Conservation (phyloP, 257 asterid species). For the Ilex aquifolium region DNA sequence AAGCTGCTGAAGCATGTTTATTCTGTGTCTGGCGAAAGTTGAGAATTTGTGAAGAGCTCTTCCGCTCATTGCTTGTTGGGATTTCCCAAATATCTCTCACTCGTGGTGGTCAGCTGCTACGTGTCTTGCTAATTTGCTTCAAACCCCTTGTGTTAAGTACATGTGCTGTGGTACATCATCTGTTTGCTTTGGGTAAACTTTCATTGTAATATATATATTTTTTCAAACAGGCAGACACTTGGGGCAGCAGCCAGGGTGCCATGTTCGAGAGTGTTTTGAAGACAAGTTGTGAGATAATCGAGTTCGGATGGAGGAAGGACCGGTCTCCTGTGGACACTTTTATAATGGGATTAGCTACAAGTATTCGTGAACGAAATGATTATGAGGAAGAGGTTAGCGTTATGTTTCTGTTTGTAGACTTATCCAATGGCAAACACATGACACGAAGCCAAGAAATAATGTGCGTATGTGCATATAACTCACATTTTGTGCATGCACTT, state of each 20-base stretch:
- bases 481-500: too few species aligned
- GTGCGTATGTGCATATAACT: too few species aligned
- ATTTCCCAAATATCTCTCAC: conserved; percentile 76
- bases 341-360: conserved; percentile 83
- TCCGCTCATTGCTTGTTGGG: conserved; percentile 81
- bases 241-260: conserved; percentile 71
- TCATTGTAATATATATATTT: not conserved
- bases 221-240: conserved; percentile 66
- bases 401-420: not conserved
- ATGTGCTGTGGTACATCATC: conserved; percentile 69
- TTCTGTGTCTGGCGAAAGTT: conserved; percentile 77
- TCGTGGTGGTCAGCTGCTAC: conserved; percentile 93
- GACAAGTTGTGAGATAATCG: conserved; percentile 83
- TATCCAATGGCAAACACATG: not conserved
- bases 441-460: not conserved
- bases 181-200: conserved; percentile 7
- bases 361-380: conserved; percentile 83
- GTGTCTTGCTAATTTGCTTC: conserved; percentile 79
- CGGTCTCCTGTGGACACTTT: conserved; percentile 92
- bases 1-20: conserved; percentile 86
- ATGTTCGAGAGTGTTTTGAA: conserved; percentile 84
- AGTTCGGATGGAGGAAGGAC: conserved; percentile 87
- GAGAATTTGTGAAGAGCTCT: conserved; percentile 94
- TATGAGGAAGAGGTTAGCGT: conserved; percentile 75
- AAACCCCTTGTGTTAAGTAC: conserved; percentile 83